Percentiles rank a stretch among this genome's conserved stretches.
These are phyloP conservation scores for Byssoonygena ceratinophila DNA, from an alignment of 2,329 filamentous ascomycete genomes.

Conservation along the genomic window DNA sequence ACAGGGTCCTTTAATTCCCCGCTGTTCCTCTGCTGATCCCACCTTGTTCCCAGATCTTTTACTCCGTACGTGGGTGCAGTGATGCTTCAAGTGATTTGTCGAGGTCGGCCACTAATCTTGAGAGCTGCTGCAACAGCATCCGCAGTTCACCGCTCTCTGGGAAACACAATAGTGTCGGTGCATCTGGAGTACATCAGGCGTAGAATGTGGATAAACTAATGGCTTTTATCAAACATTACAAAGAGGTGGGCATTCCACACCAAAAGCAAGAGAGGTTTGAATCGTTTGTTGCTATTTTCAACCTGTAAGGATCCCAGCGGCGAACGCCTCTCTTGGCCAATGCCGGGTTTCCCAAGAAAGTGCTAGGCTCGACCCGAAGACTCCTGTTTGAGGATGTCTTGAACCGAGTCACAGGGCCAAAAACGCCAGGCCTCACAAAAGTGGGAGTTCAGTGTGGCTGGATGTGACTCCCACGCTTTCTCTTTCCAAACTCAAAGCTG, in stretches of 20 bases:
- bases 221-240: not conserved
- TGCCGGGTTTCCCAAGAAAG: not conserved
- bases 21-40: not conserved
- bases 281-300: not conserved
- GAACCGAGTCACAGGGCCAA: not conserved
- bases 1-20: slow-evolving; percentile 2
- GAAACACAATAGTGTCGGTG: too few species aligned
- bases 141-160: too few species aligned
- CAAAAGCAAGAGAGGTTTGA: not conserved
- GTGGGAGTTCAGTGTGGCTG: not conserved
- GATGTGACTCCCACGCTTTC: not conserved
- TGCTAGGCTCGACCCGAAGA: not conserved
- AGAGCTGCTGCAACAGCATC: too few species aligned
- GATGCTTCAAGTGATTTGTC: not conserved
- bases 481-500: not conserved
- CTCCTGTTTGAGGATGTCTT: slow-evolving; percentile 12
- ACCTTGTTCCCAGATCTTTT: not conserved
- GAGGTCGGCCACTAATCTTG: not conserved
- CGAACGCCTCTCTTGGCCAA: slow-evolving; percentile 8
- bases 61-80: not conserved
- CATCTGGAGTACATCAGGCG: not conserved
- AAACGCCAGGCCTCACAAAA: not conserved
- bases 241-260: not conserved
- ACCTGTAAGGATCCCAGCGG: not conserved
- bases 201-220: not conserved